Conservation (phyloP, 805 yeast genomes). For the Candida nonsorbophila region DNA sequence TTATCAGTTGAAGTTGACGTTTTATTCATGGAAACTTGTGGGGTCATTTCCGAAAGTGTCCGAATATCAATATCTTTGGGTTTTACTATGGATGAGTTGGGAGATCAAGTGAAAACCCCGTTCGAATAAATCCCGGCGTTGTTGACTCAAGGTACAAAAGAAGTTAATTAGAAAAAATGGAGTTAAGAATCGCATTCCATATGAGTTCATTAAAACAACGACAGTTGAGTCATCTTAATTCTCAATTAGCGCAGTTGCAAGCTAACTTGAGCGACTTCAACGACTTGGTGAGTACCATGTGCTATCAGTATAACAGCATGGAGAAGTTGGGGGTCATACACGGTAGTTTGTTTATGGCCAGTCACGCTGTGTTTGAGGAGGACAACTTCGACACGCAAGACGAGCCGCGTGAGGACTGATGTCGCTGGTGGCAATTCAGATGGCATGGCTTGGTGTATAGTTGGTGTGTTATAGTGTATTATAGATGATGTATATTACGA, state of each 20-base stretch:
- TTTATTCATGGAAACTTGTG: too few relatives aligned
- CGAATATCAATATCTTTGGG: background rate
- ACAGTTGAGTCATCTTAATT: constrained; percentile 37
- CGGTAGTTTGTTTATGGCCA: constrained; percentile 46
- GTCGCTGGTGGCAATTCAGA: too few relatives aligned
- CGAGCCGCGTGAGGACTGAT: too few relatives aligned
- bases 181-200: too few relatives aligned
- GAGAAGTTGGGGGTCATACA: constrained; percentile 53
- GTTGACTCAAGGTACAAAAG: background rate
- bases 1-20: too few relatives aligned
- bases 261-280: constrained; percentile 52
- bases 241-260: constrained; percentile 38
- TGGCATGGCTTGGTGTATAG: too few relatives aligned
- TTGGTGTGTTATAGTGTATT: too few relatives aligned
- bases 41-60: background rate
- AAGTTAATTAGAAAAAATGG: too few relatives aligned
- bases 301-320: constrained; percentile 48
- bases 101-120: background rate
- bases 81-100: background rate
- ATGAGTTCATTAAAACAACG: constrained; percentile 7
- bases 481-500: too few relatives aligned
- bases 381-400: constrained; percentile 28
- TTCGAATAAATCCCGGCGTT: background rate
- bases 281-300: constrained; percentile 43
- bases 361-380: constrained; percentile 35